Percentiles rank a stretch among this genome's conserved stretches.
phyloP scores from a whole-genome alignment of 176 grass and related monocot species.

The Musa beccarii region DNA sequence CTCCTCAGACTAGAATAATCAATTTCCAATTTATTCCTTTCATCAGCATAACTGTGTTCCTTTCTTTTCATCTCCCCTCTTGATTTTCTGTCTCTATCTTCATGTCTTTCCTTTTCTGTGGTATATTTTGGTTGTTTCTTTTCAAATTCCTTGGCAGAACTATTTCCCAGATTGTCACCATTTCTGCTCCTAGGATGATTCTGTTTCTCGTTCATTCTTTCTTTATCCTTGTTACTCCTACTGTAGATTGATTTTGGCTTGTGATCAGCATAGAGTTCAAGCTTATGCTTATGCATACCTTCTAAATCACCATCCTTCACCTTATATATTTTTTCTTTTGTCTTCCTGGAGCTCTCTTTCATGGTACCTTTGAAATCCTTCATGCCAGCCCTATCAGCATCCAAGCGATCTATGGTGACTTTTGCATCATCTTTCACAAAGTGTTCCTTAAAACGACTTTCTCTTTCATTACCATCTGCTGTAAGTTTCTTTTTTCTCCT shows the following conservation, averaged over 20 bases:
- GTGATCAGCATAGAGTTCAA: not conserved
- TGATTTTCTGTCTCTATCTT: slow-evolving; percentile 33
- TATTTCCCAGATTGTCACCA: slow-evolving; percentile 29
- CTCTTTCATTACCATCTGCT: slow-evolving; percentile 1
- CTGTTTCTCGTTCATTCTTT: slow-evolving; percentile 37
- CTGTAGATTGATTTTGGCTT: slow-evolving; percentile 23
- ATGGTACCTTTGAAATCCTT: slow-evolving; percentile 28
- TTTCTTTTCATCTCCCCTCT: slow-evolving; percentile 15
- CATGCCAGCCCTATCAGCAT: slow-evolving; percentile 21
- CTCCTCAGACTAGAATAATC: slow-evolving; percentile 39
- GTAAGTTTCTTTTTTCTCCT: slow-evolving; percentile 47
- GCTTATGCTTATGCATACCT: not conserved
- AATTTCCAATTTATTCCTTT: slow-evolving; percentile 30
- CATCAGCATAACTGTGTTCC: slow-evolving; percentile 16
- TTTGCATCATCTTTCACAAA: slow-evolving; percentile 13
- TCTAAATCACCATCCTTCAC: slow-evolving; percentile 17
- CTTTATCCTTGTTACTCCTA: slow-evolving; percentile 22
- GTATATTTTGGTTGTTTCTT: slow-evolving; percentile 40
- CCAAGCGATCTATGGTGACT: not conserved
- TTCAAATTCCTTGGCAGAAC: slow-evolving; percentile 34
- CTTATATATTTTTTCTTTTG: slow-evolving; percentile 20
- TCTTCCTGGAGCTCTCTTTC: slow-evolving; percentile 28
- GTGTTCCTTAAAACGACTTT: slow-evolving; percentile 1
- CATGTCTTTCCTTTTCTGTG: slow-evolving; percentile 26
- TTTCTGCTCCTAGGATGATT: slow-evolving; percentile 32